Evolutionary conservation across 345 rosid species (phyloP), one percentile per base, ranked within the genome.

Genomic region (Populus deltoides): DNA sequence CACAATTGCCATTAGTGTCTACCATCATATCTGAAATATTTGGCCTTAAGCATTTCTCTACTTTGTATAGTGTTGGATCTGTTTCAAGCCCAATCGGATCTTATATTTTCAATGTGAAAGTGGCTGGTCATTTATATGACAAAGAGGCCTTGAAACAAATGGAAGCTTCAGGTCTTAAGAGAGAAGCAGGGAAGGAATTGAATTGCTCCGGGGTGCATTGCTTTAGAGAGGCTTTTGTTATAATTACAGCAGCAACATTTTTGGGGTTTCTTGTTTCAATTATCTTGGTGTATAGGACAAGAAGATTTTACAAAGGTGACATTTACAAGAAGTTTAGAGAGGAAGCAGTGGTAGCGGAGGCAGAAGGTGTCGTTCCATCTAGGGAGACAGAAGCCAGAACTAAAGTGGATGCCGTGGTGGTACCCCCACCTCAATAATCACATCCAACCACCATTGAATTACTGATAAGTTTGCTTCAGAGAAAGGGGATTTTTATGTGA

Each of bases 1-100:
- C 73, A 24, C 68, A 76, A 53, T 68, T 65, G 73, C 79, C 79
- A 38, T 67, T 76, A 63, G 11, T 68, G 7, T 53, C 55, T 25
- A 68, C 68, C 17, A 69, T 77, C 27, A 18, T 77, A n/a, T 55
- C 69, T 18, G 69, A 77, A 20, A 38, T 77, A 15, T 77, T 39
- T 69, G 79, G 79, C 12, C 74, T 77, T 17, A 51, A 15, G 16
- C 68, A 67, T 18, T 67, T 31, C 43, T 76, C 66, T 9, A 76
- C 72, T 4, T 18, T 76, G n/a, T 67, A 29, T 31, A 76, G 68
- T 22, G 51, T n/a, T 16, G 72, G 73, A 4, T 5, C 16, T 16
- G 25, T 17, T 29, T n/a, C 76, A 1, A 73, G 68, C 67, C 55
- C 76, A 18, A 20, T 61, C 15, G 76, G 76, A 3, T 36, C 53